A percentile compares a stretch with the other conserved stretches of the same genome.
Conservation (phyloP, 2,329 filamentous ascomycete genomes). For the Calonectria montana region DNA sequence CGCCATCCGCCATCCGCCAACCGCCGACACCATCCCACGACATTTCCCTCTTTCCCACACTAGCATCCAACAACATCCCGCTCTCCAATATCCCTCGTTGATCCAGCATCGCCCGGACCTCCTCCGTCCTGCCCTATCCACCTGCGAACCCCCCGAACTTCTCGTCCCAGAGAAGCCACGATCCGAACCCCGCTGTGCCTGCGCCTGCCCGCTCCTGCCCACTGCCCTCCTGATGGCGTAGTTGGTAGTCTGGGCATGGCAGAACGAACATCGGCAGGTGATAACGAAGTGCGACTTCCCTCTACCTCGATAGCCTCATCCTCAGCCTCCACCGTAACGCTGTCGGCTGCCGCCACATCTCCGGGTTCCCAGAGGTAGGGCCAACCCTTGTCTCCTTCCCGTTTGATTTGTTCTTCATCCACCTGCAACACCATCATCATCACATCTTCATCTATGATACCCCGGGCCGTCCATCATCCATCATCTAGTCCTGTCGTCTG, state of each 20-base stretch:
- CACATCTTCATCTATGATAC: background rate
- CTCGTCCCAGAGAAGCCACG: conserved; percentile 34
- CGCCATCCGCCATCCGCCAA: conserved; percentile 33
- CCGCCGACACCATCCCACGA: conserved; percentile 26
- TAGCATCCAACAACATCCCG: conserved; percentile 32
- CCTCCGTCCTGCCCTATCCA: conserved; percentile 19
- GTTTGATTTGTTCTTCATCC: conserved; percentile 27
- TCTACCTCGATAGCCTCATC: conserved; percentile 50
- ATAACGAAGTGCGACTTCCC: conserved; percentile 67
- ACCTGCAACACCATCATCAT: conserved; percentile 12
- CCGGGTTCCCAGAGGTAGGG: conserved; percentile 43
- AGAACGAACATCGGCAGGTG: conserved; percentile 69
- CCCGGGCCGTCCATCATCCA: conserved; percentile 5
- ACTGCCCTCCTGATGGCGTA: conserved; percentile 70
- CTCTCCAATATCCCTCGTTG: conserved; percentile 22
- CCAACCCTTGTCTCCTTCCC: conserved; percentile 35
- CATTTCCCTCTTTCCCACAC: conserved; percentile 25
- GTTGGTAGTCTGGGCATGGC: conserved; percentile 66
- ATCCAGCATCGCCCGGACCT: conserved; percentile 10
- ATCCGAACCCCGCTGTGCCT: conserved; percentile 35
- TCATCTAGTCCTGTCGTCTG: conserved; percentile 6
- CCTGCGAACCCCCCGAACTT: conserved; percentile 29
- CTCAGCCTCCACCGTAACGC: conserved; percentile 25
- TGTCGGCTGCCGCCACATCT: conserved; percentile 30
- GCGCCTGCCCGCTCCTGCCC: conserved; percentile 46